Evolutionary conservation across 2,329 filamentous ascomycete species (phyloP), one percentile per base, ranked within the genome.

Genomic region (Phaeosphaeriaceae sp.): DNA sequence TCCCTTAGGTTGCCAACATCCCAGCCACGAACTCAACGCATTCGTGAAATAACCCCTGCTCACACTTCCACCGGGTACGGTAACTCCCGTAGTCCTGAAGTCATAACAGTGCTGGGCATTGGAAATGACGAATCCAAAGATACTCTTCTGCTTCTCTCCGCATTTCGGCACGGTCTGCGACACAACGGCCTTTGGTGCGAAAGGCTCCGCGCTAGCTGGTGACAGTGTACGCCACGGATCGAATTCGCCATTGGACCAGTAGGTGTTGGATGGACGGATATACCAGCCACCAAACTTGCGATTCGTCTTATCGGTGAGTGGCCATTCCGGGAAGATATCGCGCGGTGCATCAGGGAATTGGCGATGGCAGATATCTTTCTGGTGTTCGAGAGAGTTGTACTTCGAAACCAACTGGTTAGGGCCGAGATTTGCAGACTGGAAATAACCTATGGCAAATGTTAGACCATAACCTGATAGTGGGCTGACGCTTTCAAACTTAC

Each of bases 161-260:
- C 83, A 86, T 19, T 68, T 64, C 0, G 83, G 83, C 17, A 83
- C 76, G 0, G 79, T 64, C 3, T 77, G 77, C 1, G 80, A 79
- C 7, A 79, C 62, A 0, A 61, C 61, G 17, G 82, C 69, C 13
- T 74, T 71, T 3, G 82, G 82, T 3, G 80, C 79, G 43, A 77
- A 79, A 0, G 63, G 54, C 57, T 83, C 79, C 0, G 65, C 73
- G 1, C 79, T 80, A 0, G 85, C 73, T 0, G 80, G 76, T 0
- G 79, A 81, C 2, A 85, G 69, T 0, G 81, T 79, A 19, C 81
- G 75, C 84, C 84, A 86, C 2, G 83, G 83, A 56, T 86, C 84
- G 61, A 80, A 84, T 55, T 85, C 78, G 3, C 83, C 82, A 24
- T 77, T 80, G 48, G 75, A 81, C 76, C 81, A 85, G 74, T 82